phyloP scores from a whole-genome alignment of 2,329 filamentous ascomycete species.

The Didymella arachidicola region DNA sequence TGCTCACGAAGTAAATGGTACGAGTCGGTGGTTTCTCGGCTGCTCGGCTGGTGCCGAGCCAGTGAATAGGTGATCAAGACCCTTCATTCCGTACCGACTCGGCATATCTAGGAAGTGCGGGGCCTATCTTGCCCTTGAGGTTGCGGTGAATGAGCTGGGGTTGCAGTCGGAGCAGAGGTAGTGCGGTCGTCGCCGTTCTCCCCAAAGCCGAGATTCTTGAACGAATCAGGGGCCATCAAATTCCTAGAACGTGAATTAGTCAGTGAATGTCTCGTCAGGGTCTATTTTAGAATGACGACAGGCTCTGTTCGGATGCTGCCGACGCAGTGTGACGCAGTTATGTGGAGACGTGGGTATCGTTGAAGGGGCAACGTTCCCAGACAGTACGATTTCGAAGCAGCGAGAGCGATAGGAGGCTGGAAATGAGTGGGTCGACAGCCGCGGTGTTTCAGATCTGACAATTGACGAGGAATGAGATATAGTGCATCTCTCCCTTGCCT shows the following conservation, averaged over 20 bases:
- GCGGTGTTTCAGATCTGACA: slow-evolving; percentile 41
- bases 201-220: slow-evolving; percentile 88
- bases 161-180: slow-evolving; percentile 33
- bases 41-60: slow-evolving; percentile 43
- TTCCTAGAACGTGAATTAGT: slow-evolving; percentile 62
- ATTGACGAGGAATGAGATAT: slow-evolving; percentile 32
- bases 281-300: slow-evolving; percentile 22
- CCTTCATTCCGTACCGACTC: slow-evolving; percentile 32
- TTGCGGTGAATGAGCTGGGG: slow-evolving; percentile 36
- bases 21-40: slow-evolving; percentile 29
- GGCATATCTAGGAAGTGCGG: slow-evolving; percentile 31
- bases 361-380: slow-evolving; percentile 25
- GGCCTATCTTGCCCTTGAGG: slow-evolving; percentile 35
- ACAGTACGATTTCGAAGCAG: slow-evolving; percentile 22
- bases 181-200: slow-evolving; percentile 53
- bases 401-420: slow-evolving; percentile 27
- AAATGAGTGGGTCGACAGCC: slow-evolving; percentile 32
- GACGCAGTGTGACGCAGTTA: slow-evolving; percentile 34
- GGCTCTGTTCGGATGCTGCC: slow-evolving; percentile 33
- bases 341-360: slow-evolving; percentile 28
- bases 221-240: slow-evolving; percentile 93
- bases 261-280: slow-evolving; percentile 26
- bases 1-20: slow-evolving; percentile 16
- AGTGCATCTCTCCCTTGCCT: slow-evolving; percentile 37
- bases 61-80: slow-evolving; percentile 24